phyloP scores from a whole-genome alignment of 2,329 filamentous ascomycete species.

The Dactylonectria estremocensis region DNA sequence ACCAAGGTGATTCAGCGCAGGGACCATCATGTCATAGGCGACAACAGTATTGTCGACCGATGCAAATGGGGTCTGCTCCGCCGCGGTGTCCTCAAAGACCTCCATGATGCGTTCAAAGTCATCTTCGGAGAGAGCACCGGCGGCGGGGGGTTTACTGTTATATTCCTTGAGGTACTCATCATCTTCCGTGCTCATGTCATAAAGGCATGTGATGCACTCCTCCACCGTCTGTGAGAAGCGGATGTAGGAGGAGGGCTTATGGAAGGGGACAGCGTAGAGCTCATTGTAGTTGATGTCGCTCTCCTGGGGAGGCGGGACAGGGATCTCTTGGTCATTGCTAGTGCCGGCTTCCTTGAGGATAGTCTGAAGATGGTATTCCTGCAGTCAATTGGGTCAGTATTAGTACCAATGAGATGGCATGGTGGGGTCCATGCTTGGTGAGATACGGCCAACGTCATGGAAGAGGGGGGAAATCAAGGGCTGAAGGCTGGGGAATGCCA shows the following conservation, averaged over 20 bases:
- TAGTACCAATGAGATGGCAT: constrained; percentile 11
- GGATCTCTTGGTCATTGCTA: constrained; percentile 74
- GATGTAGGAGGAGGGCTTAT: constrained; percentile 93
- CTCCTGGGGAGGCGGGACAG: constrained; percentile 75
- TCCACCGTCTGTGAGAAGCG: constrained; percentile 98
- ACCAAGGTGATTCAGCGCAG: constrained; percentile 71
- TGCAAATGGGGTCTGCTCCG: constrained; percentile 88
- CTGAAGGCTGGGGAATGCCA: constrained; percentile 15
- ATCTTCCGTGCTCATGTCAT: constrained; percentile 96
- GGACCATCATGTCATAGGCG: constrained; percentile 82
- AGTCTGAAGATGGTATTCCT: constrained; percentile 97
- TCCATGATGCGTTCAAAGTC: constrained; percentile 96
- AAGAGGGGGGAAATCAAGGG: constrained; percentile 14
- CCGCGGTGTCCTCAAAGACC: constrained; percentile 91
- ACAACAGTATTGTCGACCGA: constrained; percentile 91
- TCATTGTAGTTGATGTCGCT: constrained; percentile 86
- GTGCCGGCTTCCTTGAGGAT: constrained; percentile 74
- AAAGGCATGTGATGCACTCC: constrained; percentile 90
- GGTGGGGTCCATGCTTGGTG: constrained; percentile 25
- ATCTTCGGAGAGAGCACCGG: constrained; percentile 83
- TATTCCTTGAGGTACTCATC: constrained; percentile 86
- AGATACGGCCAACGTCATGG: constrained; percentile 33
- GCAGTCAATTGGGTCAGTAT: constrained; percentile 51
- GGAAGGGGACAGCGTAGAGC: constrained; percentile 85
- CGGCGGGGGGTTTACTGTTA: constrained; percentile 81